These are phyloP conservation scores for Suillus americanus DNA, from an alignment of 768 basidiomycete genomes.

Conservation along the genomic window DNA sequence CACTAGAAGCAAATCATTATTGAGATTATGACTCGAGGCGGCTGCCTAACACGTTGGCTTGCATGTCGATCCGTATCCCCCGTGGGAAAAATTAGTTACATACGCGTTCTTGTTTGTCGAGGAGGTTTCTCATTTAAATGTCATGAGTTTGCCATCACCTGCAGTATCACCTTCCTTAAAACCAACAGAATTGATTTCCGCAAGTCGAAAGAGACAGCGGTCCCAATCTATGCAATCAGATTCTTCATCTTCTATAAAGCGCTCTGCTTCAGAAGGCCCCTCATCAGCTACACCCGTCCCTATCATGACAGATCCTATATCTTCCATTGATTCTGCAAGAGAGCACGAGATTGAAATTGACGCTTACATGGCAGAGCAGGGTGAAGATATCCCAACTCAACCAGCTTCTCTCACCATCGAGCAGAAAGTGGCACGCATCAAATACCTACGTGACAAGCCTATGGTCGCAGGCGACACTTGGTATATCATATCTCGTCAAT, in stretches of 20 bases:
- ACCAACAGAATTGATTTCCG: conserved; percentile 32
- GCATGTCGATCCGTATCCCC: neutral
- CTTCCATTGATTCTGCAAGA: conserved; percentile 36
- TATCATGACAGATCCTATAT: conserved; percentile 33
- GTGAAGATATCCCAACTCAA: conserved; percentile 29
- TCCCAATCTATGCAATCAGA: conserved; percentile 76
- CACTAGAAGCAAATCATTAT: neutral
- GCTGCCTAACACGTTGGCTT: neutral
- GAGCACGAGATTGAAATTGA: conserved; percentile 69
- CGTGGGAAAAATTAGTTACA: conserved; percentile 4
- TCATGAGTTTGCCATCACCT: conserved; percentile 49
- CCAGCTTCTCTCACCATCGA: conserved; percentile 15
- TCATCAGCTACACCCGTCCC: conserved; percentile 38
- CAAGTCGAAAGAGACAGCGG: conserved; percentile 66
- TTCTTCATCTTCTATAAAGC: conserved; percentile 75
- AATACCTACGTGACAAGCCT: conserved; percentile 41
- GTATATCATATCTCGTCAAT: conserved; percentile 70
- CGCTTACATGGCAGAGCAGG: conserved; percentile 63
- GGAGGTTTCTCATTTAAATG: conserved; percentile 16
- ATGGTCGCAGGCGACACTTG: conserved; percentile 73
- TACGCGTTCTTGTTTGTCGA: conserved; percentile 5
- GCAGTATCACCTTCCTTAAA: conserved; percentile 44
- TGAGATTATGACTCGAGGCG: neutral
- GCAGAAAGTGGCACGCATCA: conserved; percentile 52
- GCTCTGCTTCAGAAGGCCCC: conserved; percentile 70